Evolutionary conservation across 169 alveolate species (phyloP), one percentile per base, ranked within the genome.

Genomic region (Eimeria acervulina): DNA sequence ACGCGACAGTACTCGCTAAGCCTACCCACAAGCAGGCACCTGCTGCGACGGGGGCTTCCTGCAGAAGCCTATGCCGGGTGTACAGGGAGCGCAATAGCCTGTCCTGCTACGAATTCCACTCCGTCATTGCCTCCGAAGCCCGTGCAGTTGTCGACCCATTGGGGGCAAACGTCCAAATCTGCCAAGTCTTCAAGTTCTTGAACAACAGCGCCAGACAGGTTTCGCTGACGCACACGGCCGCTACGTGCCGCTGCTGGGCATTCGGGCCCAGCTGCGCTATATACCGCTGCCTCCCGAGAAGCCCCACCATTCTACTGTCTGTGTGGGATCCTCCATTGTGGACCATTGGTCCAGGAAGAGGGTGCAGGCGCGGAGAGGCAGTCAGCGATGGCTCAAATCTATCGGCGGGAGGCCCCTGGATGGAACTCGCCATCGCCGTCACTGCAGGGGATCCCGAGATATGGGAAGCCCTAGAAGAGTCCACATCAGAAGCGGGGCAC

Each of bases 221-320:
- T 36, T 93, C 96, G 76, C 93, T 88, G 76, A 93, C 80, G 63
- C 96, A 93, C 80, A 93, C 96, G 2, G 96, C 96, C 0, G 94
- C 76, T 21, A 93, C 59, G 78, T 93, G 96, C n/a, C 96, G 85
- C 76, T 76, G 93, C 66, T 93, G 96, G 68, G 91, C 90, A 55
- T 93, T 93, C 31, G 96, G 96, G 55, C 96, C 96, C 61, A 55
- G 66, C 44, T 91, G 83, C 61, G 93, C 90, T 40, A 93, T 90
- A 33, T 44, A 38, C 40, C 96, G 70, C 68, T 93, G 90, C 76
- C 93, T 87, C 28, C 96, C 96, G 2, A 93, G 96, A 76, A 93
- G 93, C 38, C 96, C 96, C 44, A 80, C 88, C 94, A 93, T 81
- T 63, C 59, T 91, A 38, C 93, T 61, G 31, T 61, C 81, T 33